phyloP scores from a whole-genome alignment of 163 green algal genomes.

The Trebouxia gelatinosa region DNA sequence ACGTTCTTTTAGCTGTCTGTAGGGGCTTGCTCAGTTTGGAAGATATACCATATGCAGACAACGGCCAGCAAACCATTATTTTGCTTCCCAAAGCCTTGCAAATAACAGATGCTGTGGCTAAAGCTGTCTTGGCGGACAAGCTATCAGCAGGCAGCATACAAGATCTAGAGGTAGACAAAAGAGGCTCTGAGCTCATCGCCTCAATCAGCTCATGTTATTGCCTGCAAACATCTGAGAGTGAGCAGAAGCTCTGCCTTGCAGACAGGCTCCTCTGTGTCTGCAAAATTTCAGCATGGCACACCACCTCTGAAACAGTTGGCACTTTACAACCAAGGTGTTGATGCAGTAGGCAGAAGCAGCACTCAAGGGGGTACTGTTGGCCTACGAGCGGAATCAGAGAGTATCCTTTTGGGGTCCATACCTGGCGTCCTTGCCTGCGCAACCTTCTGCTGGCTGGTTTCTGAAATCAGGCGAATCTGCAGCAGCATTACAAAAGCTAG shows the following conservation, averaged over 20 bases:
- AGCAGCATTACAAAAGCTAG: neutral
- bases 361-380: neutral
- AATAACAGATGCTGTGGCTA: neutral
- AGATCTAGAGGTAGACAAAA: neutral
- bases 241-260: no score
- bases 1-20: neutral
- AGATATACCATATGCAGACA: conserved; percentile 3
- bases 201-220: no score
- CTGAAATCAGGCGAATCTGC: conserved; percentile 4
- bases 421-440: neutral
- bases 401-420: conserved; percentile 19
- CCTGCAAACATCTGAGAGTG: no score
- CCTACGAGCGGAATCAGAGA: neutral
- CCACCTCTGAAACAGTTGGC: no score
- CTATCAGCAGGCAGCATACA: neutral
- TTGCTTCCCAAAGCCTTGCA: neutral
- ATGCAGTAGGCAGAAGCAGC: conserved; percentile 1
- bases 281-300: no score
- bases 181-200: no score
- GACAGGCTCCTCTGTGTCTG: no score
- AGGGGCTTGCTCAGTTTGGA: conserved; percentile 1
- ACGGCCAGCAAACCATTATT: conserved; percentile 1
- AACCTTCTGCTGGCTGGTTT: neutral
- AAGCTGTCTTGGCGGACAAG: neutral
- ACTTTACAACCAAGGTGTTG: no score